Evolutionary conservation across 257 asterid genomes (phyloP), one percentile per base, ranked within the genome.

Genomic region (Solanum tacnaense): DNA sequence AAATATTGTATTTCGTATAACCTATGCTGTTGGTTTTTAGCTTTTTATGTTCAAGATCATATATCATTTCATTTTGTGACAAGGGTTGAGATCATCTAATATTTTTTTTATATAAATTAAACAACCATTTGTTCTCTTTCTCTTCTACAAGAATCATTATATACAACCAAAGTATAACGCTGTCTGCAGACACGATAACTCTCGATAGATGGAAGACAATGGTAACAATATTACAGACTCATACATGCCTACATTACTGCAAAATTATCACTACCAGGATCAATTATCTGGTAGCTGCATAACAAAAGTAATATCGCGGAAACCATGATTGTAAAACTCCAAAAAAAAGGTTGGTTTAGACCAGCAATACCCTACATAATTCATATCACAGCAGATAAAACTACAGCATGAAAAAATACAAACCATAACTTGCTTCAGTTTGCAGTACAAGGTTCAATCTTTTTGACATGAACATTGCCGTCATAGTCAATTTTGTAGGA

Each of bases 381-480:
- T 78, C 18, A 79, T 44, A 1, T 79, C 7, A 3, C 16, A 79
- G 85, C 16, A 2, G 67, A 27, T 79, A 44, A 44, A 44, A 15
- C 16, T 27, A 79, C 0, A 41, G 27, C 27, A 44, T 15, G 67
- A 79, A 79, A 27, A 7, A 7, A 0, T 13, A 3, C 9, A 41
- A 32, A 39, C 35, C 81, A 5, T 68, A 67, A 68, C 13, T 71
- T 86, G 82, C 78, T 35, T 84, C 82, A 12, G 58, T 12, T 25
- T 87, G 88, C 65, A 93, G 84, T 71, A 86, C 25, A 87, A 73
- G 88, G 72, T 78, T 84, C 58, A 67, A 90, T 95, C 52, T 90
- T 91, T 92, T 97, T 97, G 56, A 96, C 98, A 25, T 92, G 75
- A 68, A 97, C 96, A 67, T 91, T 91, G 60, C 95, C 93, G 52